Evolutionary conservation across 768 basidiomycete genomes (phyloP), one percentile per base, ranked within the genome.

Genomic region (Agaricus bisporus): DNA sequence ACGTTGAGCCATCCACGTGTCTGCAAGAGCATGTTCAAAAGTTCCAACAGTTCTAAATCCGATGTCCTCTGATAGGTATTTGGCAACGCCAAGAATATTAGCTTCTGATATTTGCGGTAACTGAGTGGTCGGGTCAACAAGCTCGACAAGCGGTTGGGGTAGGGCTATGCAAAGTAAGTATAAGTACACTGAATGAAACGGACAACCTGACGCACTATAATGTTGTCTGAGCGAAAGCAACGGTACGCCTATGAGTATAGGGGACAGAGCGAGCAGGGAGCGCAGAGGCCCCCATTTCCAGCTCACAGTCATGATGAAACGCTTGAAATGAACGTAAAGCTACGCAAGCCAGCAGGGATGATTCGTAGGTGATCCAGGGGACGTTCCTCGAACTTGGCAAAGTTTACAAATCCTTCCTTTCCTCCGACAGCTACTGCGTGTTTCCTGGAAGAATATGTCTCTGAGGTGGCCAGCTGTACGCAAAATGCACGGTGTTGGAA

Each of bases 11-110:
- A 95, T 83, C 84, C 92, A 98, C 22, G 75, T 70, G 60, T 97
- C 94, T 3, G 88, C 92, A 25, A 82, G 65, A 0, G 89, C 87
- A 70, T 95, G 92, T 65, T 98, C 93, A 29, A 76, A 75, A 0
- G 94, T 93, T 1, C 95, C 95, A 9, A 95, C 90, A 0, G 90
- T 97, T 45, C 95, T 77, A 69, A 84, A 98, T 1, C 94, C 95
- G 43, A 94, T 91, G 5, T 81, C 83, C 63, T 94, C 92, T 0
- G 92, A 91, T 6, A 92, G 78, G 55, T 84, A 67, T 58, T 78
- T 81, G 3, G 83, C 79, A 43, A 82, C 71, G 5, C 71, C 74
- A 2, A 90, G 77, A 48, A 91, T 86, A 12, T 77, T 79, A 0
- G 77, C 63, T 65, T 91, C 88, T 0, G 88, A 88, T 22, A 89